Evolutionary conservation across 2,329 filamentous ascomycete species (phyloP).

Genomic region (Penicillium hordei): DNA sequence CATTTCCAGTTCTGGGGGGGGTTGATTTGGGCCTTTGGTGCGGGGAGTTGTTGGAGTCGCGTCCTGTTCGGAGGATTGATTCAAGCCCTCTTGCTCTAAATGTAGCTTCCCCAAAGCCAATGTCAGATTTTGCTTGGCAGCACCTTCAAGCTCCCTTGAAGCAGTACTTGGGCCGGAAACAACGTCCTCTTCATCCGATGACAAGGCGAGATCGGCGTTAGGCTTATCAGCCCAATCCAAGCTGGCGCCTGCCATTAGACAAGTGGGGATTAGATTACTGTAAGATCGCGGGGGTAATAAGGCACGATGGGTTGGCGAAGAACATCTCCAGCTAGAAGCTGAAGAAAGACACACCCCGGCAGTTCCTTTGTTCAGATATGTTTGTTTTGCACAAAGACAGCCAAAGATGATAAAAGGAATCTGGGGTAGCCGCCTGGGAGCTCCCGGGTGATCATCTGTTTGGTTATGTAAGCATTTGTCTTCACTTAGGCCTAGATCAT

Average conservation of each 20-base stretch:
- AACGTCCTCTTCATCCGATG: conserved; percentile 34
- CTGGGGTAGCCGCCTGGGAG: conserved; percentile 4
- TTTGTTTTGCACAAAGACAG: conserved; percentile 1
- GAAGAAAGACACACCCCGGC: not conserved
- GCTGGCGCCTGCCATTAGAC: conserved; percentile 29
- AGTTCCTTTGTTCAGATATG: not conserved
- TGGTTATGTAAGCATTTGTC: not conserved
- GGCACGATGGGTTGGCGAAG: not conserved
- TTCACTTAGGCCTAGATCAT: not conserved
- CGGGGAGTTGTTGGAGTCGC: conserved; percentile 13
- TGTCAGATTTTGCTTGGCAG: conserved; percentile 8
- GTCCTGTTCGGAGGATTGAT: conserved; percentile 9
- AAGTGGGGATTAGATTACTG: conserved; percentile 1
- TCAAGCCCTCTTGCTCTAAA: conserved; percentile 11
- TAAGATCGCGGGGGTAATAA: not conserved
- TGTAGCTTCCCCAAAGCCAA: conserved; percentile 13
- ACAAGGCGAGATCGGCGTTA: conserved; percentile 23
- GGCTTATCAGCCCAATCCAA: conserved; percentile 26
- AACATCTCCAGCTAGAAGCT: conserved; percentile 6
- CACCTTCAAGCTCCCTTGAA: conserved; percentile 18
- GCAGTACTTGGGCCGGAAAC: conserved; percentile 30
- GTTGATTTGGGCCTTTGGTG: conserved; percentile 6
- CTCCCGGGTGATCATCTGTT: not conserved
- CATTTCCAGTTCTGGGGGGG: not conserved
- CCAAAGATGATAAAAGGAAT: not conserved